Base-by-base conservation (phyloP, 2,329 filamentous ascomycete genomes). In the Diplodia seriata region DNA sequence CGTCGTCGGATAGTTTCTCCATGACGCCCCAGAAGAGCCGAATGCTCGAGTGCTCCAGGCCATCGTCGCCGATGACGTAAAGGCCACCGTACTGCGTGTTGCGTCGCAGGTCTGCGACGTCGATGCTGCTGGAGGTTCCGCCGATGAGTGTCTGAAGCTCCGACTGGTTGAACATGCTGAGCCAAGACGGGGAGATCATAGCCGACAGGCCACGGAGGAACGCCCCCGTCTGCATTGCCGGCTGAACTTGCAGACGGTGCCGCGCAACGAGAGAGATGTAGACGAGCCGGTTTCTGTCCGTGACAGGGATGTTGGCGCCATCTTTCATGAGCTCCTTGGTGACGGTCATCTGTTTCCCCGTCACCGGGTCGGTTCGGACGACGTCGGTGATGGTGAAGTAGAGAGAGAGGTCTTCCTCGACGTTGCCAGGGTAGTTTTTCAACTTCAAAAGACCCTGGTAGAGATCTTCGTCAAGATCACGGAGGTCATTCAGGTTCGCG, bases 141-240 rank as follows among this genome's bases (percentile, higher is more conserved):
- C 93, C 92, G 18, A 99, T 91, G 6, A 99, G 89, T 1, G 92
- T 95, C 80, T 98, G 95, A 4, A 99, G 86, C 78, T 99, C 95
- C 3, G 88, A 88, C 77, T 97, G 94, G 78, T 99, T 99, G 84
- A 99, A 99, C 95, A 99, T 98, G 74, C 91, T 93, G 4, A 99
- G 86, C 95, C 95, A 99, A 3, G 88, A 88, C 0, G 94, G 94
- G 68, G 94, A 90, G 71, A 99, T 95, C 75, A 99, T 97, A 71
- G 90, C 85, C 26, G 91, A 89, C 1, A 99, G 87, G 0, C 95
- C 95, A 67, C 89, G 89, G 8, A 99, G 85, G 77, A 99, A 99
- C 1, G 93, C 93, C 26, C 89, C 86, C 0, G 94, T 97, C 75
- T 97, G 93, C n/a, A 85, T 81, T 61, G 86, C 86, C 1, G 92